Evolutionary conservation across 1,284 basidiomycete genomes (phyloP).

Genomic region (Neonothopanus nambi): DNA sequence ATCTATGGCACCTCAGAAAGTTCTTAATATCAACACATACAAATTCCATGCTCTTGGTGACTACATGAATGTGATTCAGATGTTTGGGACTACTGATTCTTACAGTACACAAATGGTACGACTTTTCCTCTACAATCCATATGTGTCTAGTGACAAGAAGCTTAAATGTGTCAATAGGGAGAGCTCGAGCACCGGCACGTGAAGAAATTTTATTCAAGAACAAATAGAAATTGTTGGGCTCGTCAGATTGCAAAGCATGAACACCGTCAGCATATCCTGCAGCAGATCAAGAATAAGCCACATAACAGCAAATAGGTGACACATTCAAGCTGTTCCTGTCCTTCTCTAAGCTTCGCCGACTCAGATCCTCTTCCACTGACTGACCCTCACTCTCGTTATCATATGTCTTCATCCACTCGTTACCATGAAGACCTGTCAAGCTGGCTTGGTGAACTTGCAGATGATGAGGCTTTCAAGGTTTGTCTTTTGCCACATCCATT

Average conservation of each 20-base stretch:
- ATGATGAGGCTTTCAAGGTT: slow-evolving; percentile 1
- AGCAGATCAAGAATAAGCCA: background rate
- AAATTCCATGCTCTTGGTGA: slow-evolving; percentile 21
- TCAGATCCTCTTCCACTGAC: slow-evolving; percentile 17
- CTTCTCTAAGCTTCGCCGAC: slow-evolving; percentile 6
- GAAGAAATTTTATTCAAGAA: slow-evolving; percentile 32
- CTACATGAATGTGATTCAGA: background rate
- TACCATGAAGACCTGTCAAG: background rate
- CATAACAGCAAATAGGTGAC: background rate
- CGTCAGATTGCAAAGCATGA: slow-evolving; percentile 29
- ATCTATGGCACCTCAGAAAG: slow-evolving; percentile 6
- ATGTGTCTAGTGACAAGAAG: slow-evolving; percentile 18
- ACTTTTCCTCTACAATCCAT: slow-evolving; percentile 14
- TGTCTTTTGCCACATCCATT: background rate
- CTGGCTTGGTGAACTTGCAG: background rate
- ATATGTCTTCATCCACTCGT: slow-evolving; percentile 12
- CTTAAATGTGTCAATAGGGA: slow-evolving; percentile 26
- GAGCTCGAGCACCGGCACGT: slow-evolving; percentile 32
- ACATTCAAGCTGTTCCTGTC: background rate
- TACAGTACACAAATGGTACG: no score
- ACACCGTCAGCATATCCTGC: background rate
- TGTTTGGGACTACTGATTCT: no score
- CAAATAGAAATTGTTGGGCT: slow-evolving; percentile 29
- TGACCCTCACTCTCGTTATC: slow-evolving; percentile 13
- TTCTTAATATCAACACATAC: slow-evolving; percentile 25